Evolutionary conservation across 1,284 basidiomycete species (phyloP).

Genomic region (Tylopilus sp.): DNA sequence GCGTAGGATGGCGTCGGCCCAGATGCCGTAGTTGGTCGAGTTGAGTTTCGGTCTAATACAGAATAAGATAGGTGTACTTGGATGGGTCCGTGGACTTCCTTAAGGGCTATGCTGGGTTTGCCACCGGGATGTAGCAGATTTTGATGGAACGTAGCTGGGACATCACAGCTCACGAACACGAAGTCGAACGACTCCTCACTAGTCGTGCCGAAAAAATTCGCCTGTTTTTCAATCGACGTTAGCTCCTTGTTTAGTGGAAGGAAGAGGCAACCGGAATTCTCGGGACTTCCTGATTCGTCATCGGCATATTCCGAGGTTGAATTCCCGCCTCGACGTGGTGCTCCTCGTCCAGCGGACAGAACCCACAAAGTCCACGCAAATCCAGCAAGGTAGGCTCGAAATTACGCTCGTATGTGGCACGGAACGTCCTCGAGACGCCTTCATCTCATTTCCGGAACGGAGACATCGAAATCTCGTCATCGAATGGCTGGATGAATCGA

Average conservation of each 20-base stretch:
- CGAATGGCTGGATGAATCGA: slow-evolving; percentile 42
- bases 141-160: too few species aligned
- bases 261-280: not conserved
- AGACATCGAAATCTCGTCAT: slow-evolving; percentile 24
- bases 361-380: slow-evolving; percentile 33
- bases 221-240: not conserved
- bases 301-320: slow-evolving; percentile 30
- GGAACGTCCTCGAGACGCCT: slow-evolving; percentile 4
- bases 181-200: not conserved
- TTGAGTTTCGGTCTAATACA: too few species aligned
- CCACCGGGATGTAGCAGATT: not conserved
- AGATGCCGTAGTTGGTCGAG: too few species aligned
- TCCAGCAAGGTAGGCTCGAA: slow-evolving; percentile 56
- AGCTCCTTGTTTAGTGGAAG: too few species aligned
- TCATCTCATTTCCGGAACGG: slow-evolving; percentile 7
- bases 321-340: slow-evolving; percentile 21
- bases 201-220: too few species aligned
- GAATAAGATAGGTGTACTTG: too few species aligned
- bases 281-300: slow-evolving; percentile 7
- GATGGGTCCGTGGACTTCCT: too few species aligned
- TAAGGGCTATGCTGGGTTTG: not conserved
- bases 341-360: slow-evolving; percentile 16
- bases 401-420: slow-evolving; percentile 24
- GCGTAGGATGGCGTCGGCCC: too few species aligned
- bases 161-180: not conserved